Percentiles rank a stretch among this genome's conserved stretches.
Conservation (phyloP, 305 asterid species). For the Fraxinus albicans region DNA sequence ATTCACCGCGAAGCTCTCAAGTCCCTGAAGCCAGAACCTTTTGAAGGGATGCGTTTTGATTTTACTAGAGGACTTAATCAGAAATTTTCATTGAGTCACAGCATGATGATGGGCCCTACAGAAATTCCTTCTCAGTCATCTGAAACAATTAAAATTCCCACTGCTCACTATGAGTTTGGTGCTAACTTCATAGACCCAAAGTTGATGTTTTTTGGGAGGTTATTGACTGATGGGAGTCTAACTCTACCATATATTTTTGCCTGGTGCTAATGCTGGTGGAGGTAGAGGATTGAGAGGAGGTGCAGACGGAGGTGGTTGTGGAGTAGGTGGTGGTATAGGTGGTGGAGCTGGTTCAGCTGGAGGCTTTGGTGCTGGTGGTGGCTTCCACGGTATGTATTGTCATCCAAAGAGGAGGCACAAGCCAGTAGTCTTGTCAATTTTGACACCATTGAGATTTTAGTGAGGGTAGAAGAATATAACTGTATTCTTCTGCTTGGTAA, state of each 20-base stretch:
- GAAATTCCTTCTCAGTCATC: constrained; percentile 90
- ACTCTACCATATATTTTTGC: no score
- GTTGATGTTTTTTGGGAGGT: constrained; percentile 89
- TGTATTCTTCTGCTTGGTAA: background rate
- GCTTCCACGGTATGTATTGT: background rate
- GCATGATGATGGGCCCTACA: constrained; percentile 92
- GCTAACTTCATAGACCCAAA: constrained; percentile 87
- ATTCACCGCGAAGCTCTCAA: constrained; percentile 93
- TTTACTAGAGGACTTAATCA: constrained; percentile 87
- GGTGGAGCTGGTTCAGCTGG: no score
- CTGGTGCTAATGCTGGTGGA: no score
- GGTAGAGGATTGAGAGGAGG: no score
- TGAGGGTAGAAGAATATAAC: background rate
- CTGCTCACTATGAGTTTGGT: constrained; percentile 93
- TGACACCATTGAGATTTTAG: background rate
- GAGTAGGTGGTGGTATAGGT: no score
- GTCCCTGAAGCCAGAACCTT: constrained; percentile 95
- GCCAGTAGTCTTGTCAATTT: background rate
- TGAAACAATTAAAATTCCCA: constrained; percentile 77
- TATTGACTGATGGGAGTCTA: constrained; percentile 77
- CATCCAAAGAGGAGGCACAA: background rate
- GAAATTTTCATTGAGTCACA: constrained; percentile 86
- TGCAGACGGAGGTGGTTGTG: no score
- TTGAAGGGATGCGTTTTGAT: constrained; percentile 96
- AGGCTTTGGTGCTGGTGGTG: no score